Evolutionary conservation across 495 filamentous ascomycete species (phyloP).

Genomic region (Neurospora africana): DNA sequence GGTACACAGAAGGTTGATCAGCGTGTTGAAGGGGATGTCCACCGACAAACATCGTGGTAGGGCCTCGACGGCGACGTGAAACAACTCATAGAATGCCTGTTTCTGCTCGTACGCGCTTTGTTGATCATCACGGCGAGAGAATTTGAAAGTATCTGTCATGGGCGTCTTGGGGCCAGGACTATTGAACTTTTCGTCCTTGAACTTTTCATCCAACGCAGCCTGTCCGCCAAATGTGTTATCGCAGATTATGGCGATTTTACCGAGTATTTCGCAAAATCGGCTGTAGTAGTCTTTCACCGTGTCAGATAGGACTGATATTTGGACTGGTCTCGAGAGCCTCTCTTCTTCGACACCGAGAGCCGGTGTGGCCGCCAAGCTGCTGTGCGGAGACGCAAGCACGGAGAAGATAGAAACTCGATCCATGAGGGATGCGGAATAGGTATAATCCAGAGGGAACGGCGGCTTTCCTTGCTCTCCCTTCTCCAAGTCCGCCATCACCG

Average conservation of each 20-base stretch:
- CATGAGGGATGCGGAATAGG: slow-evolving; percentile 33
- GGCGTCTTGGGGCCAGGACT: slow-evolving; percentile 83
- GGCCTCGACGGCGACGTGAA: slow-evolving; percentile 92
- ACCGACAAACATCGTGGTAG: slow-evolving; percentile 84
- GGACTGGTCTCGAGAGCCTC: slow-evolving; percentile 62
- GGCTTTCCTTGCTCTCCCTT: slow-evolving; percentile 68
- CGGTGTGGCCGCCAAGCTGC: slow-evolving; percentile 18
- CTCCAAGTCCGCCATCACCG: slow-evolving; percentile 89
- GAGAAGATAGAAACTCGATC: slow-evolving; percentile 42
- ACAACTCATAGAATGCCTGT: slow-evolving; percentile 88
- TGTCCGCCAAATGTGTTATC: slow-evolving; percentile 96
- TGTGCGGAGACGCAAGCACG: slow-evolving; percentile 34
- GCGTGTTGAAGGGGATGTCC: slow-evolving; percentile 83
- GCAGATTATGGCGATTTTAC: slow-evolving; percentile 90
- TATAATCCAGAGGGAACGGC: slow-evolving; percentile 55
- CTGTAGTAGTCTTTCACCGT: slow-evolving; percentile 72
- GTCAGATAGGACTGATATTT: slow-evolving; percentile 59
- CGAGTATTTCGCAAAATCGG: slow-evolving; percentile 87
- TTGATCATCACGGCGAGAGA: slow-evolving; percentile 69
- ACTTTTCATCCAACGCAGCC: slow-evolving; percentile 88
- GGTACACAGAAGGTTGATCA: slow-evolving; percentile 92
- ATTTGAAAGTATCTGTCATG: slow-evolving; percentile 87
- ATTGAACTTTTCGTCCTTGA: slow-evolving; percentile 69
- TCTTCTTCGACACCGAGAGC: slow-evolving; percentile 34
- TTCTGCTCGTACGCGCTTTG: slow-evolving; percentile 65